Conservation (phyloP, 805 yeast species). For the Tetrapisispora taiwanensis region DNA sequence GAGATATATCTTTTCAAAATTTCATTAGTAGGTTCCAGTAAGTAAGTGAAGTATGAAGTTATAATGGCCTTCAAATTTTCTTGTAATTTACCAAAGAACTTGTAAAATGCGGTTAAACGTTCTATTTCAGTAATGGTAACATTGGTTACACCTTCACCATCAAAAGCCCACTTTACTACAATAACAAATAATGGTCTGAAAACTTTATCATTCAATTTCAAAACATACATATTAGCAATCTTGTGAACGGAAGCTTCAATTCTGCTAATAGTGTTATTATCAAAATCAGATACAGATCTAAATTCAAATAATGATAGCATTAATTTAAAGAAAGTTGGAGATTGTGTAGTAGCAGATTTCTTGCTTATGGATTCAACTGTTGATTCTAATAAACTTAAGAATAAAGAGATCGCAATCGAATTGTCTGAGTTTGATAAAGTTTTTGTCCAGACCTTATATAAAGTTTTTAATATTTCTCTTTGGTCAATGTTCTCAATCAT, state of each 20-base stretch:
- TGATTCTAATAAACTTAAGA: conserved; percentile 54
- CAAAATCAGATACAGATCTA: conserved; percentile 49
- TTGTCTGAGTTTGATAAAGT: conserved; percentile 29
- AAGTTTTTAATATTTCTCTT: conserved; percentile 48
- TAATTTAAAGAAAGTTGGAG: conserved; percentile 59
- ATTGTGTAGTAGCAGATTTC: conserved; percentile 62
- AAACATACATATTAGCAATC: conserved; percentile 64
- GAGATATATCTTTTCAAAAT: conserved; percentile 42
- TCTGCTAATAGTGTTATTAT: conserved; percentile 64
- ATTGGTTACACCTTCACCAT: conserved; percentile 58
- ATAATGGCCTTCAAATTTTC: conserved; percentile 77
- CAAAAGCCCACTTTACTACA: conserved; percentile 84
- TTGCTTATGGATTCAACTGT: conserved; percentile 60
- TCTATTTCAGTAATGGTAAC: conserved; percentile 39
- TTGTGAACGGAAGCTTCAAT: conserved; percentile 68
- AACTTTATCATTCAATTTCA: conserved; percentile 87
- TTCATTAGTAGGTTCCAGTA: conserved; percentile 60
- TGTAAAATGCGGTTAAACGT: conserved; percentile 66
- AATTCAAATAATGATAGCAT: conserved; percentile 62
- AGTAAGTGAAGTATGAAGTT: conserved; percentile 78
- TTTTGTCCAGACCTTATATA: conserved; percentile 53
- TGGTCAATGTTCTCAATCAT: conserved; percentile 60
- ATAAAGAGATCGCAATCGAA: conserved; percentile 53
- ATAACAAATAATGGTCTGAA: conserved; percentile 88
- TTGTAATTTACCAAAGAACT: conserved; percentile 76